Evolutionary conservation across 108 stramenopile species (phyloP), one percentile per base, ranked within the genome.

Genomic region (Aurantiochytrium sp.): DNA sequence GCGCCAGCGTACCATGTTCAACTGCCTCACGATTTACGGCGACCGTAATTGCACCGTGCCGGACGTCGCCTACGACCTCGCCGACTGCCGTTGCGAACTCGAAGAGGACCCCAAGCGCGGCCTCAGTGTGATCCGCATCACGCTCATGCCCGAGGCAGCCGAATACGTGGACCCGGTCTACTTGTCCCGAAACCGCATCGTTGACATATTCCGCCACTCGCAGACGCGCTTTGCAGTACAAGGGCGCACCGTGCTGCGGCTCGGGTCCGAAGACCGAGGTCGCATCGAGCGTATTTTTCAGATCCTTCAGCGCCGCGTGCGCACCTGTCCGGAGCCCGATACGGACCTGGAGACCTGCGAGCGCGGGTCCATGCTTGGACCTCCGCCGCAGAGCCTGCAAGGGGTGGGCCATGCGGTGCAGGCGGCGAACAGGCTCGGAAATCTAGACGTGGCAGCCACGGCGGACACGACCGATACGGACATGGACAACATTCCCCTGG

Each of bases 141-240:
- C 39, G 12, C 73, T 81, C 73, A 48, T 41, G 39, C 36, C 73
- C n/a, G 73, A 81, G 12, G 45, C 73, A 48, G 73, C 32, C 39
- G 45, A 81, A 24, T 48, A 48, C n/a, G 73, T 81, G 12, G 73
- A 81, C 73, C 73, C 73, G 1, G 73, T 48, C 8, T 81, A 81
- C 32, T n/a, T 24, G 6, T 17, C 36, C 15, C 73, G 73, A 42
- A 22, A 6, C 8, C 36, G 36, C 2, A 48, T 81, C 30, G 42
- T 81, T 12, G 73, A 81, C 6, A 6, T 12, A 6, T 81, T 81
- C 1, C 73, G 73, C 17, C n/a, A n/a, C 42, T 48, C 45, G 1
- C 39, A 48, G 45, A 42, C 21, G 15, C 73, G 73, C 8, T 48
- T 39, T 81, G 73, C 73, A 19, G 73, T 81, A 0, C 39, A 48